These are phyloP conservation scores for Diophrys sp. DNA, from an alignment of 73 alveolate species.

Conservation along the genomic window DNA sequence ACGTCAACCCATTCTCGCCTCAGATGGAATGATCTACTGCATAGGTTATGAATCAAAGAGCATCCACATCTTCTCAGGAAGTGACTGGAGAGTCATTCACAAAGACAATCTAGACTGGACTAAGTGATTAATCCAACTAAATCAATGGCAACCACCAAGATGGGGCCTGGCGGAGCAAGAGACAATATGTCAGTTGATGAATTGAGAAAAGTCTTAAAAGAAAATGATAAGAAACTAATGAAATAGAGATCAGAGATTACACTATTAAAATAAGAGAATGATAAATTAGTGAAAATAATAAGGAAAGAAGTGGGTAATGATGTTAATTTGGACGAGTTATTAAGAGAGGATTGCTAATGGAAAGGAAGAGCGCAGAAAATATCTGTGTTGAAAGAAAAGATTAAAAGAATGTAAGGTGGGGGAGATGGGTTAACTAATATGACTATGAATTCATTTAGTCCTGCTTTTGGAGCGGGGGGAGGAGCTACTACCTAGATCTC, in stretches of 20 bases:
- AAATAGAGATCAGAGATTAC: conserved; percentile 51
- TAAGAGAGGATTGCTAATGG: conserved; percentile 42
- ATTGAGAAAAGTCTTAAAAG: conserved; percentile 25
- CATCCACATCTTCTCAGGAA: conserved; percentile 24
- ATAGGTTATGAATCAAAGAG: conserved; percentile 31
- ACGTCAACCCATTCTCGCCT: conserved; percentile 24
- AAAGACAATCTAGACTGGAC: conserved; percentile 13
- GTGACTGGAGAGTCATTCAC: conserved; percentile 25
- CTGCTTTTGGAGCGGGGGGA: neutral
- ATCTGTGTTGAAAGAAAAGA: conserved; percentile 32
- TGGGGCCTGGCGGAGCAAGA: neutral
- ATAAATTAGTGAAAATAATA: conserved; percentile 30
- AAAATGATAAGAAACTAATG: conserved; percentile 32
- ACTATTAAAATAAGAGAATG: conserved; percentile 23
- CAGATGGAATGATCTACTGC: conserved; percentile 30
- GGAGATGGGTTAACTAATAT: conserved; percentile 4
- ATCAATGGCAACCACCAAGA: too few relatives aligned
- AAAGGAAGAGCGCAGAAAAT: conserved; percentile 59
- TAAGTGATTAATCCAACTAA: neutral
- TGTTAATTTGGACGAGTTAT: conserved; percentile 35
- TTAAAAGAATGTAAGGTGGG: conserved; percentile 18
- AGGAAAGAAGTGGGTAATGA: conserved; percentile 52
- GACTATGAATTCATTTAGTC: conserved; percentile 1
- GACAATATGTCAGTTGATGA: conserved; percentile 8
- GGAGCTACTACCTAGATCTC: conserved; percentile 21